phyloP scores from a whole-genome alignment of 495 filamentous ascomycete species.

The Daldinia caldariorum region DNA sequence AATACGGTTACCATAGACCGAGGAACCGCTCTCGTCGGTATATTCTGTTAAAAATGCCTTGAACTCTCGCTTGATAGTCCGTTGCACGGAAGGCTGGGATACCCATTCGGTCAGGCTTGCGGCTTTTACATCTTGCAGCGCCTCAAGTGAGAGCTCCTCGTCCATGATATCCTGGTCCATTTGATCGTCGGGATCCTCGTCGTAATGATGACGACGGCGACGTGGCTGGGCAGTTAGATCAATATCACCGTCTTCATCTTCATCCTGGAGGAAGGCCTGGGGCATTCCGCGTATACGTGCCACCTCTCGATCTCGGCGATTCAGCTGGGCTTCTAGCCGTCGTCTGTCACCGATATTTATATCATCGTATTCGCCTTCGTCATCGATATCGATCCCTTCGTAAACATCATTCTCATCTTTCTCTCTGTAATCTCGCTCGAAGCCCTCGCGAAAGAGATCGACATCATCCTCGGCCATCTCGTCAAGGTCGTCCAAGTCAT shows the following conservation, averaged over 20 bases:
- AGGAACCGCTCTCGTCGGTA: conserved; percentile 83
- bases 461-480: conserved; percentile 98
- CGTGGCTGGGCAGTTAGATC: conserved; percentile 85
- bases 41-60: conserved; percentile 97
- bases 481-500: conserved; percentile 91
- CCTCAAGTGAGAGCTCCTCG: conserved; percentile 91
- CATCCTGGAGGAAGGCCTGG: conserved; percentile 84
- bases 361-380: conserved; percentile 72
- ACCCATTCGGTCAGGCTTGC: conserved; percentile 95
- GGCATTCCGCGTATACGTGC: conserved; percentile 79
- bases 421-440: conserved; percentile 82
- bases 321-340: conserved; percentile 82
- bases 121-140: conserved; percentile 92
- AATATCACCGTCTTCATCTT: conserved; percentile 84
- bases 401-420: conserved; percentile 60
- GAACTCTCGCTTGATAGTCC: conserved; percentile 95
- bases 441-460: conserved; percentile 91
- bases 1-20: conserved; percentile 93
- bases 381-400: conserved; percentile 58
- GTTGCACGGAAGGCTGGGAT: conserved; percentile 85
- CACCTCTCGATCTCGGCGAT: conserved; percentile 83
- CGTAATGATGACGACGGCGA: conserved; percentile 83
- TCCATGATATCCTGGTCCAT: conserved; percentile 94
- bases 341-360: conserved; percentile 85
- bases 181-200: conserved; percentile 92